Evolutionary conservation across 2,329 filamentous ascomycete genomes (phyloP).

Genomic region (Graphium sp.): DNA sequence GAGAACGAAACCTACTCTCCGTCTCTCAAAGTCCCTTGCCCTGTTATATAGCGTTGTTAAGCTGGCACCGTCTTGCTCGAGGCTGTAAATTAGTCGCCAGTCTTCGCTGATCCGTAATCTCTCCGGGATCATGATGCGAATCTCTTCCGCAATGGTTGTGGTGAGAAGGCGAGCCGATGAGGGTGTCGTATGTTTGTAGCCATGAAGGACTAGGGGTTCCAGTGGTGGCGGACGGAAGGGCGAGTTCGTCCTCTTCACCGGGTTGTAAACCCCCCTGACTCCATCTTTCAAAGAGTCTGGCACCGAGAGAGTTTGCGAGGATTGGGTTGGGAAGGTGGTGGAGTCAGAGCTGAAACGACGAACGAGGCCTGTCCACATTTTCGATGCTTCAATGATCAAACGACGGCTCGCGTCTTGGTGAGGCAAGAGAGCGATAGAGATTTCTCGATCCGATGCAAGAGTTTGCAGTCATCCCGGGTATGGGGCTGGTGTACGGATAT

Average conservation of each 20-base stretch:
- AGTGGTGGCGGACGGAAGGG: constrained; percentile 82
- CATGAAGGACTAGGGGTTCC: constrained; percentile 57
- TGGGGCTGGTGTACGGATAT: no score
- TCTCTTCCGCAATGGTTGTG: constrained; percentile 71
- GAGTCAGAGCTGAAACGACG: constrained; percentile 43
- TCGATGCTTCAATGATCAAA: no score
- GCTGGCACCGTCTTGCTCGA: constrained; percentile 84
- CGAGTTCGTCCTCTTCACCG: constrained; percentile 35
- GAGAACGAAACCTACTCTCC: constrained; percentile 75
- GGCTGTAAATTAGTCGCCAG: constrained; percentile 75
- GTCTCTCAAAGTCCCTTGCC: constrained; percentile 47
- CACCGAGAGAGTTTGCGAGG: constrained; percentile 5
- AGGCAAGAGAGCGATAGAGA: no score
- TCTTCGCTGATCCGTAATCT: constrained; percentile 73
- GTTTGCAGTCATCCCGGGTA: no score
- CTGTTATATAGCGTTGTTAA: constrained; percentile 73
- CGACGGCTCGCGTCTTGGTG: no score
- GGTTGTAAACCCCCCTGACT: constrained; percentile 38
- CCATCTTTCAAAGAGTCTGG: constrained; percentile 21
- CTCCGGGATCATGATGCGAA: constrained; percentile 73
- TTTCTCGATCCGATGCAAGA: no score
- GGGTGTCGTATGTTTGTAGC: constrained; percentile 45
- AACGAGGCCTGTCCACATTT: constrained; percentile 44
- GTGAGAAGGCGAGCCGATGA: constrained; percentile 50
- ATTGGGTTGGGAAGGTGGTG: constrained; percentile 10